These are phyloP conservation scores for Cyberlindnera misumaiensis DNA, from an alignment of 805 yeast genomes.

Conservation along the genomic window DNA sequence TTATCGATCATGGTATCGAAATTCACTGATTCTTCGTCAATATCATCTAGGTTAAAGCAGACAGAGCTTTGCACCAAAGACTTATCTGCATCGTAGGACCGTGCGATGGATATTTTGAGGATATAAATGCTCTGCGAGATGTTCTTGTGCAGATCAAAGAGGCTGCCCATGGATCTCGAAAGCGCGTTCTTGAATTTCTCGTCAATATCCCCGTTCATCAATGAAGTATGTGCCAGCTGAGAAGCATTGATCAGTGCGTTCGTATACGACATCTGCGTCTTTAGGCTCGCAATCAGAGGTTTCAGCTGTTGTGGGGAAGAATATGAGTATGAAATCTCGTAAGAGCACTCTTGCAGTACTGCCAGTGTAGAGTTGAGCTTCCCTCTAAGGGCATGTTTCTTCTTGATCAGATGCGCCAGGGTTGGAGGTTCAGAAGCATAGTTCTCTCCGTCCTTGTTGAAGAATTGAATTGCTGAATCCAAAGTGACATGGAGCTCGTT, in stretches of 20 bases:
- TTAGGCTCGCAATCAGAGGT: conserved; percentile 27
- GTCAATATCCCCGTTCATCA: not conserved
- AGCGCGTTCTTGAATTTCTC: conserved; percentile 28
- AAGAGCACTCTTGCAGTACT: conserved; percentile 40
- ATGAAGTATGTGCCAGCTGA: conserved; percentile 35
- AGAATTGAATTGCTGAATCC: conserved; percentile 33
- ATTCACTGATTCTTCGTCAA: conserved; percentile 16
- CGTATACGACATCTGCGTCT: conserved; percentile 26
- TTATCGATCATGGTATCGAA: conserved; percentile 21
- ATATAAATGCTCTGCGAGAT: conserved; percentile 28
- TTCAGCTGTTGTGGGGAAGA: conserved; percentile 37
- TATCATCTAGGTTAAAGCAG: conserved; percentile 9
- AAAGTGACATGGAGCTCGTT: conserved; percentile 34
- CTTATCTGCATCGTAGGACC: conserved; percentile 33
- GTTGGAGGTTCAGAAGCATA: conserved; percentile 21
- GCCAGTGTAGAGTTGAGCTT: conserved; percentile 30
- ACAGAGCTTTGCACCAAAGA: not conserved
- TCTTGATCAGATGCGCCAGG: conserved; percentile 28
- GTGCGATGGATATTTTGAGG: conserved; percentile 29
- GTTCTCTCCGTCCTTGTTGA: conserved; percentile 20
- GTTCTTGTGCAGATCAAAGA: conserved; percentile 27
- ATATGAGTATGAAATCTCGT: conserved; percentile 42
- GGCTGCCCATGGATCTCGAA: conserved; percentile 24
- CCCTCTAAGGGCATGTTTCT: conserved; percentile 27
- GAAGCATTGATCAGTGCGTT: conserved; percentile 42